These are phyloP conservation scores for Ulvella scutata DNA, from an alignment of 139 green algal species.

Conservation along the genomic window DNA sequence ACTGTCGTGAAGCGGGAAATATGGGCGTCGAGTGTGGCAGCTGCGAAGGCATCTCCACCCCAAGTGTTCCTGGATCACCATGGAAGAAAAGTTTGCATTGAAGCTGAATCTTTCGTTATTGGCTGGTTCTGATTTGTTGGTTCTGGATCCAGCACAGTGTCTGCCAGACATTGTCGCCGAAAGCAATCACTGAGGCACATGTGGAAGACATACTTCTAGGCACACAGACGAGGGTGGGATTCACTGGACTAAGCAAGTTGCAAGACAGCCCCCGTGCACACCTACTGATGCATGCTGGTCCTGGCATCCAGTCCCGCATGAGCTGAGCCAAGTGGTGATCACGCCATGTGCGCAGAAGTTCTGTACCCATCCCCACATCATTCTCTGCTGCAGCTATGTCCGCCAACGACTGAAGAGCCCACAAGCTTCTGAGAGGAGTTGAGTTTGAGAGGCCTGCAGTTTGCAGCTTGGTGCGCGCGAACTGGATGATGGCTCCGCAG, in stretches of 20 bases:
- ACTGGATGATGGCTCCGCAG: neutral
- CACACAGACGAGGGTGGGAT: too few relatives aligned
- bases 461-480: neutral
- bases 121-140: too few relatives aligned
- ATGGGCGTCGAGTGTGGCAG: neutral
- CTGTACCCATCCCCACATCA: neutral
- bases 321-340: neutral
- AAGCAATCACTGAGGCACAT: too few relatives aligned
- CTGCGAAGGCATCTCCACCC: neutral
- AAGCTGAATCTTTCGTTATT: too few relatives aligned
- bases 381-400: neutral
- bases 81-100: too few relatives aligned
- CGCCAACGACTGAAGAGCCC: neutral
- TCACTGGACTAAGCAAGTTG: too few relatives aligned
- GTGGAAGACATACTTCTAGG: too few relatives aligned
- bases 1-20: neutral
- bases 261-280: too few relatives aligned
- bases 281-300: neutral
- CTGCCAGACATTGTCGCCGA: too few relatives aligned
- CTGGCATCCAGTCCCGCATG: neutral
- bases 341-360: neutral
- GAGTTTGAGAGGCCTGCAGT: neutral
- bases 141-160: too few relatives aligned
- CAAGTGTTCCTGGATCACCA: too few relatives aligned
- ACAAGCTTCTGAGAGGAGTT: too few relatives aligned